Evolutionary conservation across 2,329 filamentous ascomycete genomes (phyloP).

Genomic region (Talaromyces atroroseus): DNA sequence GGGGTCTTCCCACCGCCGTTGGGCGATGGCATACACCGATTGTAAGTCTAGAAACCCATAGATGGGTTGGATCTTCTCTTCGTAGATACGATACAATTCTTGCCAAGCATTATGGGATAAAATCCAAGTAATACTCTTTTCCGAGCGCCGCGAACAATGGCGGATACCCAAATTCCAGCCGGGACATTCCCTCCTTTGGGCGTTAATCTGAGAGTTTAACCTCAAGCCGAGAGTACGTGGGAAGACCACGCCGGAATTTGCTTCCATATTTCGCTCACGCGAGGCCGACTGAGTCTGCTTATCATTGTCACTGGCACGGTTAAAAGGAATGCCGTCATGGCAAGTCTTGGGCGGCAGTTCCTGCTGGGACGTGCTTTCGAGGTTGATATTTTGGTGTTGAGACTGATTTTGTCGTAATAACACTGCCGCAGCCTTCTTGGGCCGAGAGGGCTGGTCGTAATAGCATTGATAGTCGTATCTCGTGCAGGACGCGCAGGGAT

Average conservation of each 20-base stretch:
- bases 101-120: slow-evolving; percentile 44
- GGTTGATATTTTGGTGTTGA: not conserved
- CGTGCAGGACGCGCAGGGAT: slow-evolving; percentile 24
- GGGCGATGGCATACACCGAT: slow-evolving; percentile 19
- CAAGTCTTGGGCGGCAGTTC: not conserved
- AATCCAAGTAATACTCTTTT: slow-evolving; percentile 37
- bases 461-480: slow-evolving; percentile 27
- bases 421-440: not conserved
- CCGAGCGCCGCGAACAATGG: slow-evolving; percentile 19
- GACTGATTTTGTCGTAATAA: not conserved
- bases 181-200: slow-evolving; percentile 49
- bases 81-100: slow-evolving; percentile 43
- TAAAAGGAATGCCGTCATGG: too few relatives aligned
- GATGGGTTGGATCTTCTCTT: slow-evolving; percentile 46
- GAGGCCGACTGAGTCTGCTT: not conserved
- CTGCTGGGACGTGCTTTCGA: not conserved
- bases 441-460: slow-evolving; percentile 17
- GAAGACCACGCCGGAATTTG: slow-evolving; percentile 53
- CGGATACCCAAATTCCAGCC: slow-evolving; percentile 48
- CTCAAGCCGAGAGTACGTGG: slow-evolving; percentile 47
- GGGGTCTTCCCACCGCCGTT: slow-evolving; percentile 20
- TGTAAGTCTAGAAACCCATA: slow-evolving; percentile 46
- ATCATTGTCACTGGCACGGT: not conserved
- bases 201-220: slow-evolving; percentile 46
- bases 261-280: slow-evolving; percentile 38